Evolutionary conservation across 176 grass and related monocot species (phyloP), one percentile per base, ranked within the genome.

Genomic region (Puccinellia tenuiflora): DNA sequence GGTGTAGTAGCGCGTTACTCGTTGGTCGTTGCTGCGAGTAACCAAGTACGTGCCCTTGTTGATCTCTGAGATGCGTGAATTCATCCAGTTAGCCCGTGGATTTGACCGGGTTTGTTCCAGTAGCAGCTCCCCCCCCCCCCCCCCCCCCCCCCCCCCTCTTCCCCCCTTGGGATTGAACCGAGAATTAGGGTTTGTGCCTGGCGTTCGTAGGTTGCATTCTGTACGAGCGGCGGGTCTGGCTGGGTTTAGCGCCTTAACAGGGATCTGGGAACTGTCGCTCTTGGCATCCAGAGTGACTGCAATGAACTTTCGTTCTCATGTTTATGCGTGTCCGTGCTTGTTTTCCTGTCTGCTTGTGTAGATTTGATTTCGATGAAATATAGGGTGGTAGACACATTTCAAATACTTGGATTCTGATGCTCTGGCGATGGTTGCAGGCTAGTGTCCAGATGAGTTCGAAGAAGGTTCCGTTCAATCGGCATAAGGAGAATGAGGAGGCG

Each of bases 401-500:
- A 81, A 29, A 16, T 81, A 9, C 20, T 25, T 13, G 54, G 20
- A 4, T 65, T 78, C 42, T 80, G 73, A 90, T 46, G 73, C 63
- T 55, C 35, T 79, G n/a, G 61, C 30, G 70, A 47, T 73, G 71
- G 47, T 73, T 86, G 47, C 64, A 54, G 82, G 59, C 51, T 52
- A 79, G 67, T 61, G 77, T 29, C 38, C 50, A 61, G 59, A 99
- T 99, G 96, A 93, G 91, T 61, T 91, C 96, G 9, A 99, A 94
- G 81, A 93, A 94, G 87, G 79, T 92, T 56, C 91, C 96, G 0
- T 99, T 96, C 77, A 88, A 92, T 83, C 86, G 93, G 82, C 93
- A 99, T 62, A 83, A 91, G 63, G 96, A 99, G 87, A 93, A 91
- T 37, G 96, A 99, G 71, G 96, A 96, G 83, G 96, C 96, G 6